A percentile compares a stretch with the other conserved stretches of the same genome.
Conservation (phyloP, 371 early-diverging fungal genomes). For the Mortierella sp. region DNA sequence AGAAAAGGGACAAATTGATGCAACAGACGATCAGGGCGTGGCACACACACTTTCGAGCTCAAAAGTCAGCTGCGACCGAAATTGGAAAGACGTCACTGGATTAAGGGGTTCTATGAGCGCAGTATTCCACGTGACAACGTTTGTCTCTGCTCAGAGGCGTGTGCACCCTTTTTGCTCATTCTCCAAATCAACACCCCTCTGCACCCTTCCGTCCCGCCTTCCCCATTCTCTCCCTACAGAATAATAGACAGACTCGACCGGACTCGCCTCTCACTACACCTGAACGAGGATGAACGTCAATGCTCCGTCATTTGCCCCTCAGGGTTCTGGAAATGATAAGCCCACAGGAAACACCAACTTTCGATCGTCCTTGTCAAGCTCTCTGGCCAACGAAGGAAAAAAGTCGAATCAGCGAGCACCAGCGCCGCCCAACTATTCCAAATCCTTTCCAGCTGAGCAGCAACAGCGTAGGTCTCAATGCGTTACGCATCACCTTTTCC, state of each 20-base stretch:
- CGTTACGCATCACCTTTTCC: too few relatives aligned
- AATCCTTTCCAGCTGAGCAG: slow-evolving; percentile 27
- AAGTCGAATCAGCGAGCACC: slow-evolving; percentile 35
- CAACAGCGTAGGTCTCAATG: slow-evolving; percentile 49
- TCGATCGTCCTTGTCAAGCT: slow-evolving; percentile 28
- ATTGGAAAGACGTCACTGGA: too few relatives aligned
- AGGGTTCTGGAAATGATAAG: slow-evolving; percentile 32
- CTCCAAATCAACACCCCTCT: not conserved
- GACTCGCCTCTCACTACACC: not conserved
- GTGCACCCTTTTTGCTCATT: too few relatives aligned
- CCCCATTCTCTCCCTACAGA: not conserved
- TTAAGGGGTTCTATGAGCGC: too few relatives aligned
- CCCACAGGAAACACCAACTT: slow-evolving; percentile 32
- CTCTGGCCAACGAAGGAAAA: slow-evolving; percentile 26
- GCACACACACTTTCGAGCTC: too few relatives aligned
- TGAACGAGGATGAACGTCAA: slow-evolving; percentile 42
- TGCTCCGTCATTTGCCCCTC: slow-evolving; percentile 47
- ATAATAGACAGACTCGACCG: not conserved
- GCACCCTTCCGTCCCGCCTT: not conserved
- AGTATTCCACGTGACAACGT: too few relatives aligned
- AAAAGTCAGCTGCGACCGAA: too few relatives aligned
- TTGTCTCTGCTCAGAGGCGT: too few relatives aligned
- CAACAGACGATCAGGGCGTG: too few relatives aligned
- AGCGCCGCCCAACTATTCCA: slow-evolving; percentile 14
- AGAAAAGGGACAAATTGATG: too few relatives aligned